Base-by-base conservation (phyloP, 345 rosid species). In the Turritis glabra region DNA sequence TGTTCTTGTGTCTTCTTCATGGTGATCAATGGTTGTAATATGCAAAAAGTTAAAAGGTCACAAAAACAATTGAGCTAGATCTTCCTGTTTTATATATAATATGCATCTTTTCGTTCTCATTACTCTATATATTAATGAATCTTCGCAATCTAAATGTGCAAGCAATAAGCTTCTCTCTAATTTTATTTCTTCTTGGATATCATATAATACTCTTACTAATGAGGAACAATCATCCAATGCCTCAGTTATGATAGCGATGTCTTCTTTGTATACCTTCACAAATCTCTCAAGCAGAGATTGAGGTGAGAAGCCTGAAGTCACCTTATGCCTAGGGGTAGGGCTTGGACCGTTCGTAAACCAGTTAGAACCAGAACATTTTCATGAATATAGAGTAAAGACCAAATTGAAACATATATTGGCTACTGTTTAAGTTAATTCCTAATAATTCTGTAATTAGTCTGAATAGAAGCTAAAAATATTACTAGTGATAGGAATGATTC, bases 21-120 rank as follows among this genome's bases (percentile, higher is more conserved):
- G 18, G 25, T 69, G 41, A 76, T 76, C 44, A 69, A 33, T 62
- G 58, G 25, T 25, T 69, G 71, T 76, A 69, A 30, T 21, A 38
- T 59, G 56, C 30, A 2, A 32, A 32, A 52, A 22, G 25, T 22
- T 10, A 15, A 74, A 55, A 25, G 9, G 43, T 47, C 67, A 18
- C 5, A 15, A 64, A 54, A 23, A 53, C 38, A 9, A 44, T 63
- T 54, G 80, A 69, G 75, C 62, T 38, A 63, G 80, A 62, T 44
- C 59, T 12, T 69, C 68, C 6, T 75, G 9, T 9, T 61, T 25
- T 61, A n/a, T 17, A 56, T 69, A 27, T 62, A 44, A 44, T 62
- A 51, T 58, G 60, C 52, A 26, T 47, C 65, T 57, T 74, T 56
- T 37, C 40, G 0, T 35, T 18, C 57, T 23, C 64, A 5, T 43